Base-by-base conservation (phyloP, 768 basidiomycete species). In the Jaapia argillacea region DNA sequence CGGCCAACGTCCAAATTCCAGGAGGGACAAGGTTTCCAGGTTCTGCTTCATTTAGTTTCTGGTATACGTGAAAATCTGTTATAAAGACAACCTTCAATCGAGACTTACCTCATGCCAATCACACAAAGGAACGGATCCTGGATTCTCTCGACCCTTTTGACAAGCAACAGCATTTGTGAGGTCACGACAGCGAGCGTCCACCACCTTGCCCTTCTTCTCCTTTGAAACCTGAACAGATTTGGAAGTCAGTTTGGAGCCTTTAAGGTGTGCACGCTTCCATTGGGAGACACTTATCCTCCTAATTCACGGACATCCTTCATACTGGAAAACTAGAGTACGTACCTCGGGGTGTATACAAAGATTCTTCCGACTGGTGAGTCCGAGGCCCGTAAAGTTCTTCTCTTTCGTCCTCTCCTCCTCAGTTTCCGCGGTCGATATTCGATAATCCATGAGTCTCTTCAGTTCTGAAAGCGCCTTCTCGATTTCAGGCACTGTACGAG, bases 401-500 rank as follows among this genome's bases (percentile, higher is more conserved):
- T 97, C 93, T 58, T 88, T 91, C 45, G 72, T 73, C 48, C 70
- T 78, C 50, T 85, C 69, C 48, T 84, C 85, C 21, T 80, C 75
- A 1, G 77, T 82, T 54, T 87, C 86, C 7, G 84, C 83, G 48
- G 65, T 70, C 6, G 70, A 64, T 51, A 79, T 72, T 33, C 96
- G 81, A 62, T 98, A 98, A 21, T 77, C 79, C 79, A 99, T 88
- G 18, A 99, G 66, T 40, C 94, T 70, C 59, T 97, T 96, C 58
- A 99, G 65, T 64, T 99, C 96, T 3, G 92, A 80, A 45, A 99
- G 69, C 0, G 94, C 96, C 60, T 99, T 99, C 62, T 99, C 96
- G 50, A 99, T 99, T 66, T 99, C 96, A 3, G 96, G 96, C 6
- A 99, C 96, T 6, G 96, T 99, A 54, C 96, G 92, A 6, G 96